phyloP scores from a whole-genome alignment of 75 land plant species.

The Cunninghamia lanceolata region DNA sequence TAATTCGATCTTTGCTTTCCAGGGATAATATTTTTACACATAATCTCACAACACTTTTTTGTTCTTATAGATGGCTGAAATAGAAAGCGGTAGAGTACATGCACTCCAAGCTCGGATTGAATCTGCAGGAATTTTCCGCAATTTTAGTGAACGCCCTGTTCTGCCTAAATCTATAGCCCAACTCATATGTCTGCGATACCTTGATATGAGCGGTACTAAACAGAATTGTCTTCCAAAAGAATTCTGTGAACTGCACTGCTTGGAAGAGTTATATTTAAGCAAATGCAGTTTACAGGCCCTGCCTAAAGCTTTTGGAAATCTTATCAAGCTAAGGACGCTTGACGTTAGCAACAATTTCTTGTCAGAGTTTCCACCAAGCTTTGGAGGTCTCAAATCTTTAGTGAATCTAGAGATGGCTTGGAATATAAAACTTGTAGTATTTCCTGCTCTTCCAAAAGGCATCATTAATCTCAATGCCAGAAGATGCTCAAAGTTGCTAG shows the following conservation, averaged over 20 bases:
- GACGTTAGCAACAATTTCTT: not conserved
- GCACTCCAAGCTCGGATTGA: no score
- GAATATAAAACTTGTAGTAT: not conserved
- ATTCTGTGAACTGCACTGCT: not conserved
- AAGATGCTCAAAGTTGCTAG: no score
- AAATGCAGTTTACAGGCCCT: not conserved
- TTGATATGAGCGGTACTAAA: not conserved
- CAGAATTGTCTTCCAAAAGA: not conserved
- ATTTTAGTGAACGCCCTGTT: no score
- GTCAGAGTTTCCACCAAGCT: not conserved
- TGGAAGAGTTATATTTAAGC: not conserved
- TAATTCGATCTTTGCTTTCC: no score
- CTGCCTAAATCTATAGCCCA: not conserved
- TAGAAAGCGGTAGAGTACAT: no score
- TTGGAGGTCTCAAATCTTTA: not conserved
- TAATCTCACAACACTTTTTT: no score
- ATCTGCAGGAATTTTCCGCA: no score
- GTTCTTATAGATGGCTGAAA: no score
- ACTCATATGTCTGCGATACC: not conserved
- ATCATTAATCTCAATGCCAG: not conserved
- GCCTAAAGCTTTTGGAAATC: not conserved
- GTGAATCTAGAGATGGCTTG: no score
- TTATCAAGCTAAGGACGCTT: not conserved
- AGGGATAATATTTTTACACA: no score
- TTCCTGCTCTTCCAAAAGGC: not conserved